These are phyloP conservation scores for Plasmopara muralis DNA, from an alignment of 352 stramenopile genomes.

Conservation along the genomic window DNA sequence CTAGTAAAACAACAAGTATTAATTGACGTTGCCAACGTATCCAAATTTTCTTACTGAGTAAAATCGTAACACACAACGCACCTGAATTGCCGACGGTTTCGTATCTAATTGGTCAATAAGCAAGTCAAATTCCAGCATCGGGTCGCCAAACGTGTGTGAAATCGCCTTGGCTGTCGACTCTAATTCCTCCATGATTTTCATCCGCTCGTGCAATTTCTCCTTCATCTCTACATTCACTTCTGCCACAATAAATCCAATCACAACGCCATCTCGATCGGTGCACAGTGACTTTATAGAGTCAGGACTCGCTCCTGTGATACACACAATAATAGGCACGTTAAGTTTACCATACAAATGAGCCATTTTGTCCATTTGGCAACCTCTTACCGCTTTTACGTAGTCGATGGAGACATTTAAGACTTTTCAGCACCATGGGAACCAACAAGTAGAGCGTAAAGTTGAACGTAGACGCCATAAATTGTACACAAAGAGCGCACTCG, in stretches of 20 bases:
- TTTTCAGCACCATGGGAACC: constrained; percentile 51
- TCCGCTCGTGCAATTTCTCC: constrained; percentile 62
- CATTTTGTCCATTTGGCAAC: neutral
- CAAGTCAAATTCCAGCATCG: constrained; percentile 82
- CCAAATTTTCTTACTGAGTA: neutral
- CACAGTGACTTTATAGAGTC: constrained; percentile 83
- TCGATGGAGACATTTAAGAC: constrained; percentile 73
- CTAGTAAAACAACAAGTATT: constrained; percentile 19
- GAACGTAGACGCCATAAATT: constrained; percentile 74
- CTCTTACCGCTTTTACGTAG: constrained; percentile 70
- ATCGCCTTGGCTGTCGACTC: constrained; percentile 68
- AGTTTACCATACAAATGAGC: neutral
- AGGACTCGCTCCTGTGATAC: constrained; percentile 47
- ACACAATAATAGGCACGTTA: constrained; percentile 4
- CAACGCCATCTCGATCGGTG: constrained; percentile 72
- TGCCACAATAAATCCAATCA: constrained; percentile 85
- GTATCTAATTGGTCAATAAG: constrained; percentile 80
- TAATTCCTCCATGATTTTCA: constrained; percentile 80
- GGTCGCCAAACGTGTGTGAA: constrained; percentile 71
- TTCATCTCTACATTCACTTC: constrained; percentile 83
- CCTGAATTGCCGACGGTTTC: constrained; percentile 78
- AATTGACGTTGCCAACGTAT: neutral
- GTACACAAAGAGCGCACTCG: constrained; percentile 75
- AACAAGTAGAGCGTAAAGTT: constrained; percentile 84
- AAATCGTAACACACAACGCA: constrained; percentile 24